Percentiles rank a stretch among this genome's conserved stretches.
phyloP scores from a whole-genome alignment of 768 basidiomycete genomes.

The Cystoderma amianthinum region DNA sequence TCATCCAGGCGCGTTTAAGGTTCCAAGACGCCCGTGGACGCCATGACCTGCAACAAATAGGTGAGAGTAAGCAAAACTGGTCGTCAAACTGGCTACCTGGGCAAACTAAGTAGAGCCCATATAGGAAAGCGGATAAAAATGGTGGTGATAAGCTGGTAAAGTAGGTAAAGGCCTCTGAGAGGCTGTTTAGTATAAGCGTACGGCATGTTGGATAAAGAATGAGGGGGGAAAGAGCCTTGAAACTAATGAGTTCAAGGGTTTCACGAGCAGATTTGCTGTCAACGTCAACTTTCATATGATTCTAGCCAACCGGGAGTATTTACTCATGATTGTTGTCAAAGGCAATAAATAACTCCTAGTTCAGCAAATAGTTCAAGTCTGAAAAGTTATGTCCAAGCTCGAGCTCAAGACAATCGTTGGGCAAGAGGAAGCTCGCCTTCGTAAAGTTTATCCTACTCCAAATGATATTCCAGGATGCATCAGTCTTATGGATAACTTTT shows the following conservation, averaged over 20 bases:
- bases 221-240: no score
- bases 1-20: constrained; percentile 27
- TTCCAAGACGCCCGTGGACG: constrained; percentile 43
- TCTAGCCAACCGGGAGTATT: neutral
- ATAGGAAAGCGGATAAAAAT: constrained; percentile 38
- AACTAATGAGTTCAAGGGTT: no score
- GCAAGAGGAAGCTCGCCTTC: constrained; percentile 66
- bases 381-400: constrained; percentile 24
- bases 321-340: neutral
- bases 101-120: constrained; percentile 34
- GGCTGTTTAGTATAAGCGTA: constrained; percentile 35
- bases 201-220: constrained; percentile 16
- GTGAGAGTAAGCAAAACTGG: neutral
- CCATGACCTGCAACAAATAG: constrained; percentile 19
- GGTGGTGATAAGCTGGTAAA: constrained; percentile 30
- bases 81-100: constrained; percentile 24
- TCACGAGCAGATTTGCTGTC: no score
- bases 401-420: constrained; percentile 50
- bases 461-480: constrained; percentile 83
- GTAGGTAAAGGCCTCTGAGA: constrained; percentile 39
- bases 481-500: constrained; percentile 64
- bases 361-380: neutral
- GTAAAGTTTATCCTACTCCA: constrained; percentile 59
- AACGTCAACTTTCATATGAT: no score
- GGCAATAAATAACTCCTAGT: neutral